Evolutionary conservation across 768 basidiomycete genomes (phyloP).

Genomic region (Antrodiella citrinella): DNA sequence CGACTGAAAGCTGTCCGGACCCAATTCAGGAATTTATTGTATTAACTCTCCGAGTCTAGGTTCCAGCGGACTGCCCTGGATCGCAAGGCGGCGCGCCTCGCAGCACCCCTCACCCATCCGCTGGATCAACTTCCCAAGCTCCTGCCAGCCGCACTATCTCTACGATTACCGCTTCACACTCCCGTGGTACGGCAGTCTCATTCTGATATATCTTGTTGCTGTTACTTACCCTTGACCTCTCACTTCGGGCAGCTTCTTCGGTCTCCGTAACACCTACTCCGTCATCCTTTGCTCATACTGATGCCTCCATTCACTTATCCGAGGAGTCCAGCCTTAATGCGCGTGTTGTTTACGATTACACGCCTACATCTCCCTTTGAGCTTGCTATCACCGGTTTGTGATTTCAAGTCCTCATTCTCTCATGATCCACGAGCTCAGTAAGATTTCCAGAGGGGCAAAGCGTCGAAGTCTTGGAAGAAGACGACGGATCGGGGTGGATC

Average conservation of each 20-base stretch:
- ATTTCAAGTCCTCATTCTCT: not conserved
- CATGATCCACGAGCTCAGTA: not conserved
- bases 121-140: conserved; percentile 3
- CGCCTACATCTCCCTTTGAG: conserved; percentile 71
- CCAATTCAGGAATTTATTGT: not conserved
- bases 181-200: conserved; percentile 12
- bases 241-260: conserved; percentile 12
- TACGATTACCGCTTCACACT: conserved; percentile 25
- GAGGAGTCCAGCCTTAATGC: conserved; percentile 43
- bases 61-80: conserved; percentile 61
- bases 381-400: conserved; percentile 53
- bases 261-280: conserved; percentile 31
- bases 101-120: conserved; percentile 4
- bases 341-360: conserved; percentile 68
- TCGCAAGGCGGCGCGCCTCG: conserved; percentile 19
- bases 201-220: not conserved
- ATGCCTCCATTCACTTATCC: conserved; percentile 21
- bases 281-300: conserved; percentile 45
- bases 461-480: conserved; percentile 66
- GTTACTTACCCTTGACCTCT: not conserved
- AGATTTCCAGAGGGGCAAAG: conserved; percentile 45
- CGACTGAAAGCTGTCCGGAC: not conserved
- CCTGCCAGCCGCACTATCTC: conserved; percentile 23
- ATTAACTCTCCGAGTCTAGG: conserved; percentile 28
- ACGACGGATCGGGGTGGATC: conserved; percentile 84